Evolutionary conservation across 2,329 filamentous ascomycete species (phyloP), one percentile per base, ranked within the genome.

Genomic region (Verticillium isaacii): DNA sequence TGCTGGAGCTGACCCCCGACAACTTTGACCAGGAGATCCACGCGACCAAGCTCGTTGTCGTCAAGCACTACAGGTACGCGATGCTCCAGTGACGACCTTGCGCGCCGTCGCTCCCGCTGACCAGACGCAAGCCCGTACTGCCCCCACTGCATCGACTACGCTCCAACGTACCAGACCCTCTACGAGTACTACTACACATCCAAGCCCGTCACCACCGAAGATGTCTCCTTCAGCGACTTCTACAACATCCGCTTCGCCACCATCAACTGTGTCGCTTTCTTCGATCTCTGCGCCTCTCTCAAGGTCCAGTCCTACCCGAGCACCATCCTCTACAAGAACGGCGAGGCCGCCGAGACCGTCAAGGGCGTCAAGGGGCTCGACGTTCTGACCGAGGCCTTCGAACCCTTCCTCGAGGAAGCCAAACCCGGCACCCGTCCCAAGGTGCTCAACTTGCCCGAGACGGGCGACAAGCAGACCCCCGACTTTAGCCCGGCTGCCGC

Each of bases 141-240:
- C 75, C 83, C 82, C 56, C 92, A 97, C 75, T 97, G 93, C 78
- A 83, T 84, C 73, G 80, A 84, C 58, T 91, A 92, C 70, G 92
- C 91, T 59, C 95, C 95, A 8, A 89, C 86, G 58, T 97, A 87
- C 82, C 93, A 98, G 77, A 97, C 93, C 5, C 76, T 94, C 15
- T 97, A 98, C 81, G 95, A 99, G 78, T 97, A 89, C 76, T 99
- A 97, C 79, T 80, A 92, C 78, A 97, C 93, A 41, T 95, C 92
- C 41, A 89, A 92, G 69, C 89, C 90, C 17, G 68, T 80, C 77
- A 67, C 84, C 78, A 77, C 83, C 77, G 68, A 80, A 73, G 65
- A 85, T 77, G 77, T 82, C 50, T 76, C 77, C 32, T 97, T 97
- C 71, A 87, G 88, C 36, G 82, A 88, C 60, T 95, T 88, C 74